Base-by-base conservation (phyloP, 1,139 yeast species). In the Hansenula sp. region DNA sequence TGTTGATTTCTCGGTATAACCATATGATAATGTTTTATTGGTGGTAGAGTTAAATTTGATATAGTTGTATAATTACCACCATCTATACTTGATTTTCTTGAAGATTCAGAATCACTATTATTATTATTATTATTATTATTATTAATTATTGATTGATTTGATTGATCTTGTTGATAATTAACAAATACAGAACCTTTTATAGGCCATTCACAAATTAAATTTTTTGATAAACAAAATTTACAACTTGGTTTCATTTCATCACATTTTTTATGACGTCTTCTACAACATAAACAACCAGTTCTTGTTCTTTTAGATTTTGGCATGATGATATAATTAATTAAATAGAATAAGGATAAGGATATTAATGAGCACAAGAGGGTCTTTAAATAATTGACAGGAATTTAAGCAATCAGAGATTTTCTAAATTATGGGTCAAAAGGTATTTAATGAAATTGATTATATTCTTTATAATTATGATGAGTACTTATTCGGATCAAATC, bases 271-370 rank as follows among this genome's bases (percentile, higher is more conserved):
- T 70, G 73, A 36, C 66, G 62, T 38, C 64, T 55, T 37, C 74
- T 55, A 46, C 75, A 70, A 14, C 69, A 67, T 9, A 69, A 53
- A 51, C 75, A 70, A 1, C 75, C 75, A 2, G 73, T 69, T 43
- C 71, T 59, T 11, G 66, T 68, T 46, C 75, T 53, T 44, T 55
- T 60, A 2, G 47, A 26, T 36, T 46, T 45, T 18, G 35, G 25
- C 38, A 20, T 37, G 17, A 14, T 25, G 8, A 6, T 10, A 20
- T 19, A 10, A 7, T n/a, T 17, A 10, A 12, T 14, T 16, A 13
- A n/a, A n/a, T n/a, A n/a, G n/a, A n/a, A n/a, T n/a, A n/a, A n/a
- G n/a, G n/a, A n/a, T n/a, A n/a, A n/a, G n/a, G n/a, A n/a, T n/a
- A n/a, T n/a, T n/a, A n/a, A n/a, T n/a, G n/a, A n/a, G n/a, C n/a